Evolutionary conservation across 768 basidiomycete species (phyloP), one percentile per base, ranked within the genome.

Genomic region (Phylloporus rhodoxanthus): DNA sequence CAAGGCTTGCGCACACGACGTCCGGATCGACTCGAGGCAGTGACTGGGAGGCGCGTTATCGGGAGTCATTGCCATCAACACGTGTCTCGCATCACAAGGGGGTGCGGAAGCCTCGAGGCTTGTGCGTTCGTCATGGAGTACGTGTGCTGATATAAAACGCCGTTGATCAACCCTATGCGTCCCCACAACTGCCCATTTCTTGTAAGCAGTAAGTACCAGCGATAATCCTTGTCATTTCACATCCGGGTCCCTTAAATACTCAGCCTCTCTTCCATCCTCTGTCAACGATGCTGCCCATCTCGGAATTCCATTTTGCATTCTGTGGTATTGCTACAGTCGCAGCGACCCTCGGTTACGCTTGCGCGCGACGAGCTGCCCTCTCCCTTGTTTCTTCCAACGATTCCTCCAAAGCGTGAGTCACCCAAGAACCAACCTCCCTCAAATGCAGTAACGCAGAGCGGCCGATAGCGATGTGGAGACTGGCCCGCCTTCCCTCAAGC

Each of bases 251-350:
- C 43, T 56, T 53, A 65, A 61, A 61, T 59, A 58, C 59, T 50
- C 50, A 46, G 21, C 33, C 40, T 38, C 43, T 33, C 38, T 37
- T 23, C 19, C 47, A 29, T 17, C 13, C 23, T 30, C 41, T 42
- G 37, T 41, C 40, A 26, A 53, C 48, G 33, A 81, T 78, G 75
- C 64, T 80, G 53, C 76, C 77, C 44, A 70, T 75, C 14, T 68
- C 68, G 45, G 80, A 81, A 52, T 70, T 80, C 51, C 29, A 30
- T 2, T 11, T 30, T 30, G 74, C 79, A 25, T 72, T 79, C 48
- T 77, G 74, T 45, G 77, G 79, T 52, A 68, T 82, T 49, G 79
- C 80, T 26, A 80, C 80, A 14, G 73, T 81, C 54, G 79, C 80
- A 47, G 80, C 79, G 8, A 78, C 77, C 13, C 72, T 81, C 21